Evolutionary conservation across 495 filamentous ascomycete species (phyloP).

Genomic region (Neurospora intermedia): DNA sequence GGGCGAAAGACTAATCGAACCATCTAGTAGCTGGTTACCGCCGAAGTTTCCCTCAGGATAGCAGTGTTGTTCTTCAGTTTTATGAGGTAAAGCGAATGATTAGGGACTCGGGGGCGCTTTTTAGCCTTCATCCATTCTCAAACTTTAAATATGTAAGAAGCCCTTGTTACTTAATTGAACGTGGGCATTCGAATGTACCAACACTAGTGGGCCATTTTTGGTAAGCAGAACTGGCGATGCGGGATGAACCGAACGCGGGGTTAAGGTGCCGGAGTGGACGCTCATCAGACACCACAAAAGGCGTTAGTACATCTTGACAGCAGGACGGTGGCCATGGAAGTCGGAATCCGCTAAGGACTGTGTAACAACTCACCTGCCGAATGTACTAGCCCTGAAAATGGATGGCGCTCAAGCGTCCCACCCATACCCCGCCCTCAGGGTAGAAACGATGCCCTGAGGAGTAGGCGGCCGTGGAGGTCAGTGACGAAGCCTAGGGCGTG

Average conservation of each 20-base stretch:
- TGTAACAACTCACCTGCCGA: conserved; percentile 55
- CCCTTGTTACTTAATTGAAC: conserved; percentile 60
- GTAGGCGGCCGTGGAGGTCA: neutral
- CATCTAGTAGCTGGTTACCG: conserved; percentile 60
- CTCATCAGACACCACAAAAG: conserved; percentile 62
- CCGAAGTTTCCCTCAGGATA: conserved; percentile 69
- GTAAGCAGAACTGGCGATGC: conserved; percentile 60
- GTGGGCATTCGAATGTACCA: conserved; percentile 57
- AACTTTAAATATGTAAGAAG: conserved; percentile 72
- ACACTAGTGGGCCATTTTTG: conserved; percentile 59
- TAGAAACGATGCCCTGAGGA: no score
- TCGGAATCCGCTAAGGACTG: conserved; percentile 54
- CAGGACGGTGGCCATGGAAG: conserved; percentile 54
- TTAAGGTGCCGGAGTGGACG: conserved; percentile 62
- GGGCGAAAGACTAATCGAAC: conserved; percentile 60
- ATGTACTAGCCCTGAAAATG: conserved; percentile 56
- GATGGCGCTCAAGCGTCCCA: conserved; percentile 57
- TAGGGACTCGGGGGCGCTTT: conserved; percentile 64
- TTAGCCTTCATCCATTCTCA: conserved; percentile 65
- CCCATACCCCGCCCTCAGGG: conserved; percentile 31
- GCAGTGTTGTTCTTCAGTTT: conserved; percentile 61
- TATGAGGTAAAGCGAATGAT: conserved; percentile 74
- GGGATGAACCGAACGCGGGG: conserved; percentile 59
- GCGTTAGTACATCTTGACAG: conserved; percentile 54
- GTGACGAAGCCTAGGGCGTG: conserved; percentile 53